phyloP scores from a whole-genome alignment of 1,284 basidiomycete genomes.

The Rhodotorula sp. region DNA sequence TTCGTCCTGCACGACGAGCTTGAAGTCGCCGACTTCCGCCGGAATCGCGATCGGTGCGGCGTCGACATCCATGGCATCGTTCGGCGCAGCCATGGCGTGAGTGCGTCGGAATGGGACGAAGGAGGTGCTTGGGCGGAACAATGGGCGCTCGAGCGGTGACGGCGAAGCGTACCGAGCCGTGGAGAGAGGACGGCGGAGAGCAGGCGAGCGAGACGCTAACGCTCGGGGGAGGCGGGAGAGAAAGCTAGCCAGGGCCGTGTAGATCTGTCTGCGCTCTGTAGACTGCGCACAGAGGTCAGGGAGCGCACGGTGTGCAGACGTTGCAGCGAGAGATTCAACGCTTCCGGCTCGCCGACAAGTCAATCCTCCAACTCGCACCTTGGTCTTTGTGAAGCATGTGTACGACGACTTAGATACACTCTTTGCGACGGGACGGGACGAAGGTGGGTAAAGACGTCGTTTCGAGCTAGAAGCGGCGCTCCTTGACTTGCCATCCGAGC shows the following conservation, averaged over 20 bases:
- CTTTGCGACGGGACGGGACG: too few species aligned
- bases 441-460: not conserved
- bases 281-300: not conserved
- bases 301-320: not conserved
- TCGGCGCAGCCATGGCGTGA: not conserved
- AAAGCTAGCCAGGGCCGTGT: conserved; percentile 12
- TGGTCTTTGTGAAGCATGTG: too few species aligned
- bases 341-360: too few species aligned
- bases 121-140: not conserved
- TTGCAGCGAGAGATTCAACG: too few species aligned
- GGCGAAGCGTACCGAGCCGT: not conserved
- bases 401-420: not conserved
- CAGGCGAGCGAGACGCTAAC: not conserved
- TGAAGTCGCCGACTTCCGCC: conserved; percentile 31
- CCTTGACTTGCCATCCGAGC: conserved; percentile 7
- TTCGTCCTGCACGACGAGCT: conserved; percentile 30
- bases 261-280: not conserved
- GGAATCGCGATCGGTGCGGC: conserved; percentile 4
- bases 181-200: not conserved
- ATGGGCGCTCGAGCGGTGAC: not conserved
- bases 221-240: conserved; percentile 5
- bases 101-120: not conserved
- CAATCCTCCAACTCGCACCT: too few species aligned
- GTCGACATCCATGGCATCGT: conserved; percentile 10
- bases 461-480: not conserved